A percentile compares a stretch with the other conserved stretches of the same genome.
phyloP scores from a whole-genome alignment of 805 yeast species.

The Yamadazyma tumulicola region DNA sequence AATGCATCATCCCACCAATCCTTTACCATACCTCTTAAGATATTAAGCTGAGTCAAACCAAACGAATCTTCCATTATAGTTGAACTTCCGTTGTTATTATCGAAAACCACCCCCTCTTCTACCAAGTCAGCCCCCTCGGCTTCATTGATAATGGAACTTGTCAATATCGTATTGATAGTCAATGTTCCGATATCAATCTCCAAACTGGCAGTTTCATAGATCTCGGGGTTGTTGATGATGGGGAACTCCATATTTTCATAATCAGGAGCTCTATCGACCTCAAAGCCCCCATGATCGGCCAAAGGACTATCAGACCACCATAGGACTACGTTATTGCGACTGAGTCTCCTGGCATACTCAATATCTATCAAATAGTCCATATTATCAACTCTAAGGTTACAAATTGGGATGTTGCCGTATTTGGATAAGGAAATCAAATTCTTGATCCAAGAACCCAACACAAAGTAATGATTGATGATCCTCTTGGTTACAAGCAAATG shows the following conservation, averaged over 20 bases:
- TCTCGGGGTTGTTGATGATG: conserved; percentile 69
- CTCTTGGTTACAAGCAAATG: conserved; percentile 63
- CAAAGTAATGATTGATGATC: conserved; percentile 65
- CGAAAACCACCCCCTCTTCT: conserved; percentile 37
- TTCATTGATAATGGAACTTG: conserved; percentile 79
- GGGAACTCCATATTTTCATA: conserved; percentile 66
- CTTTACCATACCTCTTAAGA: conserved; percentile 71
- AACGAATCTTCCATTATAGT: conserved; percentile 81
- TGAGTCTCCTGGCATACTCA: conserved; percentile 75
- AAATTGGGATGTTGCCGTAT: conserved; percentile 79
- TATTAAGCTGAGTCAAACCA: conserved; percentile 66
- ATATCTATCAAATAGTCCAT: conserved; percentile 79
- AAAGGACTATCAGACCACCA: conserved; percentile 90
- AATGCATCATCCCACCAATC: conserved; percentile 94
- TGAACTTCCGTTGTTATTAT: conserved; percentile 38
- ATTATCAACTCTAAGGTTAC: conserved; percentile 78
- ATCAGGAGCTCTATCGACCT: conserved; percentile 55
- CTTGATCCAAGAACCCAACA: conserved; percentile 68
- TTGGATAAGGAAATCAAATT: conserved; percentile 63
- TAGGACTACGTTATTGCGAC: conserved; percentile 61
- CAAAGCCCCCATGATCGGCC: conserved; percentile 84
- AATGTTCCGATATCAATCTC: conserved; percentile 78
- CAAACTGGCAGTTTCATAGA: conserved; percentile 71
- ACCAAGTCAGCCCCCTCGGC: conserved; percentile 83
- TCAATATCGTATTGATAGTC: conserved; percentile 79